Base-by-base conservation (phyloP, 2,329 filamentous ascomycete genomes). In the Aspergillus oerlinghausenensis region DNA sequence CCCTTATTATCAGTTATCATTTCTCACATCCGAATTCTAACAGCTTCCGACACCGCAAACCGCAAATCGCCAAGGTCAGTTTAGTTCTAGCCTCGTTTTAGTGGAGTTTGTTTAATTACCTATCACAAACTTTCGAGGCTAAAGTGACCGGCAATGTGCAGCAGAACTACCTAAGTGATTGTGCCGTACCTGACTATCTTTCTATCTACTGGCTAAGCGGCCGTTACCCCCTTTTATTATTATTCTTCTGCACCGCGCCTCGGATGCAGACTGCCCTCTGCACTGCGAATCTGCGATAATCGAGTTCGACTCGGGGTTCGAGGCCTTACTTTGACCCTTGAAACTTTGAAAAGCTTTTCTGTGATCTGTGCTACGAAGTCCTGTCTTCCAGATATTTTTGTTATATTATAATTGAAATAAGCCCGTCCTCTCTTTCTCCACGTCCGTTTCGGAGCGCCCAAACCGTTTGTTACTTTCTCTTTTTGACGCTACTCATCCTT, bases 191-290 rank as follows among this genome's bases (percentile, higher is more conserved):
- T 49, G 55, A 55, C 52, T 52, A 58, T 52, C 55, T 52, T 52
- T 52, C 55, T 53, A 29, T n/a, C 42, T 4, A 28, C 26, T 52
- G 56, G 17, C 52, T 52, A 55, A 52, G 23, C 28, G 49, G 28
- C 51, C 40, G 43, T 45, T 47, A 28, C 56, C 56, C 56, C 53
- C 40, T 56, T 53, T 53, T 53, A 49, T 49, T 21, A n/a, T 21
- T 17, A 29, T 45, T 47, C 43, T 47, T 21, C n/a, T 35, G 32
- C 32, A 14, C 19, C 11, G 19, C 8, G 21, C n/a, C 21, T 23
- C 10, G 10, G 43, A 23, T 47, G 43, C 43, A 47, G 21, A 26
- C 5, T 47, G 23, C 43, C 1, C 19, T 14, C n/a, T 43, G 40
- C 40, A 43, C 49, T 17, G 32, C 25, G 43, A 23, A 35, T 48